Evolutionary conservation across 139 green algal species (phyloP).

Genomic region (Yamagishiella unicocca): DNA sequence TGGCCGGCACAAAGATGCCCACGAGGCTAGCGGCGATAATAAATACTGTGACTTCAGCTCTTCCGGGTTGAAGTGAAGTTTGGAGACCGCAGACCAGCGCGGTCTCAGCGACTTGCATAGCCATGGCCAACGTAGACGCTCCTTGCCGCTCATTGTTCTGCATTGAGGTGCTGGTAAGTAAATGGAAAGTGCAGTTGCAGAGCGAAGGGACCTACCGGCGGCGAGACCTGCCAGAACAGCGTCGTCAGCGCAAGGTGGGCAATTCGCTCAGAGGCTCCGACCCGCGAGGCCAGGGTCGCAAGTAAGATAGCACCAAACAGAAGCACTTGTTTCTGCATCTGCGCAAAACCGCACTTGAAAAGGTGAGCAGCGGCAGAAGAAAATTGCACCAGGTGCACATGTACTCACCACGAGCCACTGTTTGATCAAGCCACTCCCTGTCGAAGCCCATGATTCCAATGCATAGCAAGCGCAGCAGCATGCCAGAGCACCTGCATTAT

Average conservation of each 20-base stretch:
- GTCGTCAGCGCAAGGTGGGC: constrained; percentile 1
- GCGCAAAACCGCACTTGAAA: neutral
- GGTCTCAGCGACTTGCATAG: neutral
- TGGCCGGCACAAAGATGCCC: neutral
- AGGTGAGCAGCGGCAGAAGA: neutral
- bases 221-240: neutral
- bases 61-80: too few relatives aligned
- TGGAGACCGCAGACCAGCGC: constrained; percentile 1
- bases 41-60: neutral
- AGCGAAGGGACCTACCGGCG: neutral
- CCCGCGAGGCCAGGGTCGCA: neutral
- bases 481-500: neutral
- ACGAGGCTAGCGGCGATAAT: neutral
- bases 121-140: neutral
- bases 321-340: neutral
- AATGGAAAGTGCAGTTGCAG: neutral
- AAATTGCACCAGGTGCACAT: neutral
- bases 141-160: neutral
- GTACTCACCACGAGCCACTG: neutral
- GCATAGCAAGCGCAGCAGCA: neutral
- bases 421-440: neutral
- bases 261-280: neutral
- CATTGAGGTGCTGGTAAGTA: neutral
- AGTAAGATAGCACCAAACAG: neutral
- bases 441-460: neutral